Percentiles rank a stretch among this genome's conserved stretches.
Conservation (phyloP, 345 rosid genomes). For the Lepidium sativum region DNA sequence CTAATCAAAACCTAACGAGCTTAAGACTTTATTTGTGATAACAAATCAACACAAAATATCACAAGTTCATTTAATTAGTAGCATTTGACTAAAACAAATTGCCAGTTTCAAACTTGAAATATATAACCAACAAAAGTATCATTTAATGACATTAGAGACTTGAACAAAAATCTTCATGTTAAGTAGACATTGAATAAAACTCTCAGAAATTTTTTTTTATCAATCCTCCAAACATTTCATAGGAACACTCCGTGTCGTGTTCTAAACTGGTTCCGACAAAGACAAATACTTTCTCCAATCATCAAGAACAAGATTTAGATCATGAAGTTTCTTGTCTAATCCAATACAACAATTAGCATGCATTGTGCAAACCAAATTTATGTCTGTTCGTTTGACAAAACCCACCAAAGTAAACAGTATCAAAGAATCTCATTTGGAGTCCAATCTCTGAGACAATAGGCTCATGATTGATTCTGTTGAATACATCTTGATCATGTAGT, state of each 20-base stretch:
- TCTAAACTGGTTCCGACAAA: constrained; percentile 9
- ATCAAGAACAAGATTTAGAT: constrained; percentile 45
- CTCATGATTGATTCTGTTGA: constrained; percentile 48
- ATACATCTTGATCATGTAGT: constrained; percentile 72
- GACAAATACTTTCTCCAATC: constrained; percentile 55
- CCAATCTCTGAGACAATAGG: constrained; percentile 28
- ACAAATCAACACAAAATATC: background rate
- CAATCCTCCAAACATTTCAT: constrained; percentile 34
- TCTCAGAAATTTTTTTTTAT: too few species aligned
- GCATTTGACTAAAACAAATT: background rate
- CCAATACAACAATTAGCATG: constrained; percentile 86
- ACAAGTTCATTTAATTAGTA: background rate
- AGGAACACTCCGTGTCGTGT: constrained; percentile 57
- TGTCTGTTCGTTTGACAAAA: constrained; percentile 28
- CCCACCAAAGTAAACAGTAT: too few species aligned
- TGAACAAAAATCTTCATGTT: background rate
- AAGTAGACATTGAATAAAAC: background rate
- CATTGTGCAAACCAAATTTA: constrained; percentile 64
- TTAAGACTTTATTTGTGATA: background rate
- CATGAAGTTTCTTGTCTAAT: constrained; percentile 46
- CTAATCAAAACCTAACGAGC: too few species aligned
- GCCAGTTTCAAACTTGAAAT: background rate
- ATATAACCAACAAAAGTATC: background rate
- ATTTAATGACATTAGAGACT: background rate
- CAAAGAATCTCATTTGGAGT: constrained; percentile 21